Conservation (phyloP, 371 early-diverging fungal genomes). For the Coemansia sp. region DNA sequence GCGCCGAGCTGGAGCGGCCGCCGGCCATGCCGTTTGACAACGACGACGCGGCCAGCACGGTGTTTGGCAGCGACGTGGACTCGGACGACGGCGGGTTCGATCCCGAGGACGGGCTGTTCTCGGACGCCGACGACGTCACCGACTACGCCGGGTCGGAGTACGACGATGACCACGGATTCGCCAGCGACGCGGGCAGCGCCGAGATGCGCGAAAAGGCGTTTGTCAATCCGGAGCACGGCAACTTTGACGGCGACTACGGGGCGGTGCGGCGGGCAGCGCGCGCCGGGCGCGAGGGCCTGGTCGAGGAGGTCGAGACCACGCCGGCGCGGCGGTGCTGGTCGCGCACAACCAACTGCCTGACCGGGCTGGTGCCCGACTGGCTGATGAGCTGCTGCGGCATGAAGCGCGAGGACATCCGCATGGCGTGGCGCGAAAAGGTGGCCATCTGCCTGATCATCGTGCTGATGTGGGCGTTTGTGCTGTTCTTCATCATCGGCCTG, state of each 20-base stretch:
- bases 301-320: constrained; percentile 58
- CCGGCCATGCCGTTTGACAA: constrained; percentile 27
- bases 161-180: constrained; percentile 1
- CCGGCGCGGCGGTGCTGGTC: constrained; percentile 69
- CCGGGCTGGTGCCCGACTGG: constrained; percentile 77
- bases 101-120: constrained; percentile 36
- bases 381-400: constrained; percentile 68
- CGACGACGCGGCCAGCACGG: constrained; percentile 33
- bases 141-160: constrained; percentile 14
- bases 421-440: constrained; percentile 98
- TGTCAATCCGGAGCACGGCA: constrained; percentile 24
- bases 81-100: constrained; percentile 36
- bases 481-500: constrained; percentile 89
- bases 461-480: constrained; percentile 71
- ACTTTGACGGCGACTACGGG: constrained; percentile 40
- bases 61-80: constrained; percentile 51
- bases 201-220: not conserved
- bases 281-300: constrained; percentile 20
- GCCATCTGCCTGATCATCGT: constrained; percentile 89
- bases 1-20: constrained; percentile 45
- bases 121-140: constrained; percentile 31
- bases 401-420: constrained; percentile 82
- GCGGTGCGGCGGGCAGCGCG: constrained; percentile 3
- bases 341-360: constrained; percentile 64
- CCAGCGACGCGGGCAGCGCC: not conserved